Percentiles rank a stretch among this genome's conserved stretches.
phyloP scores from a whole-genome alignment of 371 early-diverging fungal species.

The Syncephalastrum sp. region DNA sequence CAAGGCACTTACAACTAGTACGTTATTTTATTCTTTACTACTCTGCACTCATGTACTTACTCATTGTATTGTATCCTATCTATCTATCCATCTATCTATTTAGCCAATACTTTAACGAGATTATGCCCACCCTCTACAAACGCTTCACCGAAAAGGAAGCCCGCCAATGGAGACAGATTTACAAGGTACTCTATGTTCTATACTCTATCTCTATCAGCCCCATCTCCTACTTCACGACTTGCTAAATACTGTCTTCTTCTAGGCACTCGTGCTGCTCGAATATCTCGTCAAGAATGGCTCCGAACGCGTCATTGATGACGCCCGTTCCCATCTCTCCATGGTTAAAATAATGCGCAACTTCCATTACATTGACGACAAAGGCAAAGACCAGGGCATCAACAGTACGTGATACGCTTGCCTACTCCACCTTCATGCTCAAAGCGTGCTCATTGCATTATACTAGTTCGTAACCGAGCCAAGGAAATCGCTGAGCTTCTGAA shows the following conservation, averaged over 20 bases:
- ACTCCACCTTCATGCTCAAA: background rate
- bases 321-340: slow-evolving; percentile 79
- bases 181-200: slow-evolving; percentile 79
- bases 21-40: too few species aligned
- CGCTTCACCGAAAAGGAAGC: slow-evolving; percentile 84
- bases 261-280: slow-evolving; percentile 89
- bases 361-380: slow-evolving; percentile 85
- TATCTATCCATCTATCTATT: slow-evolving; percentile 1
- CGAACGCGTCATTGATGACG: slow-evolving; percentile 88
- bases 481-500: slow-evolving; percentile 83
- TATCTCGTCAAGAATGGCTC: slow-evolving; percentile 95
- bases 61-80: background rate
- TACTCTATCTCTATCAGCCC: background rate
- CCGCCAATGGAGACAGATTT: slow-evolving; percentile 89
- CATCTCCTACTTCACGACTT: background rate
- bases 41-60: too few species aligned
- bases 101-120: slow-evolving; percentile 88
- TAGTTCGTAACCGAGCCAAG: slow-evolving; percentile 86
- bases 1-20: slow-evolving; percentile 83
- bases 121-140: slow-evolving; percentile 89
- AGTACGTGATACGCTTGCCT: slow-evolving; percentile 45
- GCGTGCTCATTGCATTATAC: slow-evolving; percentile 1
- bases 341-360: slow-evolving; percentile 84
- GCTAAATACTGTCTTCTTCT: background rate
- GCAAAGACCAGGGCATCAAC: slow-evolving; percentile 96